Percentiles rank a stretch among this genome's conserved stretches.
Evolutionary conservation across 495 filamentous ascomycete genomes (phyloP).

Genomic region (Elasticomyces elasticus): DNA sequence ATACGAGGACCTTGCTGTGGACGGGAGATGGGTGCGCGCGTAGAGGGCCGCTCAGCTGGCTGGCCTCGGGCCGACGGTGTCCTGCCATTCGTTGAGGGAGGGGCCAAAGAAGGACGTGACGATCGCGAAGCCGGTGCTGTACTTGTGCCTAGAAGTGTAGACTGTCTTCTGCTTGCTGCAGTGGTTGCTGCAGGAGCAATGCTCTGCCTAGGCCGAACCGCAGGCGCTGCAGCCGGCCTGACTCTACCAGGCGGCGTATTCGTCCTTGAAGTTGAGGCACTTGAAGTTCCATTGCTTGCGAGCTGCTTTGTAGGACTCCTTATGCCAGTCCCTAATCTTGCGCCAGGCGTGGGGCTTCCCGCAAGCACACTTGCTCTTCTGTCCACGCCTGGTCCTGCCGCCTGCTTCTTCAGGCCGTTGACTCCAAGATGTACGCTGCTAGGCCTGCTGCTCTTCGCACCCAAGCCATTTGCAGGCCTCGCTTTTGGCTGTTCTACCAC

Average conservation of each 20-base stretch:
- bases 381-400: slow-evolving; percentile 1
- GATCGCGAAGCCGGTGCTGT: slow-evolving; percentile 26
- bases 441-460: slow-evolving; percentile 1
- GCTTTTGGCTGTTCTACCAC: slow-evolving; percentile 37
- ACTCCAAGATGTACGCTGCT: slow-evolving; percentile 9
- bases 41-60: not conserved
- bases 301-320: slow-evolving; percentile 72
- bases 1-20: not conserved
- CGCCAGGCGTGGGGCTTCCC: slow-evolving; percentile 21
- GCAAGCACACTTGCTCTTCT: slow-evolving; percentile 11
- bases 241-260: slow-evolving; percentile 40
- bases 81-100: not conserved
- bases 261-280: slow-evolving; percentile 48
- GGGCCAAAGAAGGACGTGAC: slow-evolving; percentile 26
- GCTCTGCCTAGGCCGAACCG: slow-evolving; percentile 44
- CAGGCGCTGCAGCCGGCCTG: slow-evolving; percentile 36
- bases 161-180: slow-evolving; percentile 5
- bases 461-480: not conserved
- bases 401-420: slow-evolving; percentile 22
- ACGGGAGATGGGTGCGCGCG: slow-evolving; percentile 1
- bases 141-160: slow-evolving; percentile 3
- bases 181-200: slow-evolving; percentile 20
- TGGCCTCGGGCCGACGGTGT: slow-evolving; percentile 20
- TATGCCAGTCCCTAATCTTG: slow-evolving; percentile 15
- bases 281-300: slow-evolving; percentile 44